A percentile compares a stretch with the other conserved stretches of the same genome.
Conservation (phyloP, 495 filamentous ascomycete genomes). For the Trichoderma orchidacearum region DNA sequence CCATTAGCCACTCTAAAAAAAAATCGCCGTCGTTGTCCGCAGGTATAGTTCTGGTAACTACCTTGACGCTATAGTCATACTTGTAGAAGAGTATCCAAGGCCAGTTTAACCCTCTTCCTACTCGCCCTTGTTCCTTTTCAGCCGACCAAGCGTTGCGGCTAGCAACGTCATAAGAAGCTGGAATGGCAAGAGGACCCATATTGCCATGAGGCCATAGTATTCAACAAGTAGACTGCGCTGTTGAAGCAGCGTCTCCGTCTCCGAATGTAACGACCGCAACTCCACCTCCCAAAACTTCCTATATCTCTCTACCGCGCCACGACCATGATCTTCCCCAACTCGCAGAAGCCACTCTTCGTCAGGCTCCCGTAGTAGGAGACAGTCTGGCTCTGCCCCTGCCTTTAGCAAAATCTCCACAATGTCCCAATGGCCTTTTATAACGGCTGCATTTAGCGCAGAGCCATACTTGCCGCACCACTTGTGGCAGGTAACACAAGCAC, state of each 20-base stretch:
- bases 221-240: background rate
- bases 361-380: background rate
- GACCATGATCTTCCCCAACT: background rate
- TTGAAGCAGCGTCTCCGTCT: background rate
- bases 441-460: conserved; percentile 9
- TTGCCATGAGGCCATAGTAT: background rate
- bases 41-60: no score
- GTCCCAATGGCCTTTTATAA: conserved; percentile 7
- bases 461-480: conserved; percentile 7
- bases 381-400: conserved; percentile 5
- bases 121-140: no score
- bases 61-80: no score
- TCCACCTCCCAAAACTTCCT: background rate
- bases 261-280: background rate
- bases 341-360: background rate
- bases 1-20: no score
- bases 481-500: conserved; percentile 12
- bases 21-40: no score
- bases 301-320: background rate
- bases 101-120: no score
- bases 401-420: conserved; percentile 11
- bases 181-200: background rate
- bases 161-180: background rate
- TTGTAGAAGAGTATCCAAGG: no score
- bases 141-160: background rate